A percentile compares a stretch with the other conserved stretches of the same genome.
Conservation (phyloP, 176 grass and related monocot genomes). For the Triticum dicoccoides region DNA sequence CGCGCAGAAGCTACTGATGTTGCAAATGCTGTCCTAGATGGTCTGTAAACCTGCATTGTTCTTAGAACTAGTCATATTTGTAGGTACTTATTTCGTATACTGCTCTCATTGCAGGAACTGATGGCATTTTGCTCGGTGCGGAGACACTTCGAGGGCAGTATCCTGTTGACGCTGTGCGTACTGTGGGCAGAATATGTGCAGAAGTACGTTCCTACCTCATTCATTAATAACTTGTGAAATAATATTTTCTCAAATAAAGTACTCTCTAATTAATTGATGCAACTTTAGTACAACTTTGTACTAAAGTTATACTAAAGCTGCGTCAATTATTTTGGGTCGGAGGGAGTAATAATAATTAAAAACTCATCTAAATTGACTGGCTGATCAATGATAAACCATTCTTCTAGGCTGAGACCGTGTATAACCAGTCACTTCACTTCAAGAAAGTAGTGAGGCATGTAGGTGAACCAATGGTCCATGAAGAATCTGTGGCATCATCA, state of each 20-base stretch:
- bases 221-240: conserved; percentile 5
- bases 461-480: conserved; percentile 78
- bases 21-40: conserved; percentile 96
- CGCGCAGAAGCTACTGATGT: conserved; percentile 98
- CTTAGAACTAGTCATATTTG: neutral
- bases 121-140: conserved; percentile 94
- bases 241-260: neutral
- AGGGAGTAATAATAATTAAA: neutral
- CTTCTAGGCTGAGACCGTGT: conserved; percentile 80
- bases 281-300: too few species aligned
- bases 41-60: conserved; percentile 31
- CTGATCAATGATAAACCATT: conserved; percentile 20
- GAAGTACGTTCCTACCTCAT: conserved; percentile 64
- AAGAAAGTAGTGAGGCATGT: conserved; percentile 82
- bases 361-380: conserved; percentile 9
- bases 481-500: conserved; percentile 92
- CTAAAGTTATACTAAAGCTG: too few species aligned
- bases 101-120: conserved; percentile 60
- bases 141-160: conserved; percentile 92
- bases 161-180: conserved; percentile 87
- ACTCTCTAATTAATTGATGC: too few species aligned
- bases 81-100: conserved; percentile 9
- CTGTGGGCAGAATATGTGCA: conserved; percentile 86
- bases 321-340: too few species aligned
- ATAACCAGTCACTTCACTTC: conserved; percentile 82